Evolutionary conservation across 164 flowering plant species (phyloP).

Genomic region (Nymphaea colorata): DNA sequence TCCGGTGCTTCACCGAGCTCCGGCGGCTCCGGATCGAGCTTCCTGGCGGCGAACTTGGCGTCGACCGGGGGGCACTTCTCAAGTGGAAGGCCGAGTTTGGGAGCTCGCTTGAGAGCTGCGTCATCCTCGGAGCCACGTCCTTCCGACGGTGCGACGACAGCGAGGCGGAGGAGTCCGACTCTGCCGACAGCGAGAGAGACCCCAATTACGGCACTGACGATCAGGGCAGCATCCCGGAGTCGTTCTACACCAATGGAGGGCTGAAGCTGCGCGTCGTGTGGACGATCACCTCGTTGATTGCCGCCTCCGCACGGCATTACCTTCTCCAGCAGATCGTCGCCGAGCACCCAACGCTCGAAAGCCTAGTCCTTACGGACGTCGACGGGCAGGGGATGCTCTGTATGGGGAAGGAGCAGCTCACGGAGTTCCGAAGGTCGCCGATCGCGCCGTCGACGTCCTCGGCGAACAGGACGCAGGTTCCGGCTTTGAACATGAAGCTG

Average conservation of each 20-base stretch:
- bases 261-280: constrained; percentile 41
- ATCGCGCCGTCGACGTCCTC: constrained; percentile 74
- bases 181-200: background rate
- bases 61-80: constrained; percentile 27
- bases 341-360: constrained; percentile 68
- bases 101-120: constrained; percentile 27
- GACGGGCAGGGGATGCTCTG: constrained; percentile 85
- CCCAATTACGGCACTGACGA: background rate
- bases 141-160: background rate
- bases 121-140: constrained; percentile 22
- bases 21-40: constrained; percentile 29
- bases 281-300: constrained; percentile 83
- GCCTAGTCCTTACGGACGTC: constrained; percentile 60
- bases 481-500: constrained; percentile 74
- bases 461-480: constrained; percentile 69
- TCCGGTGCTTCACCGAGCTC: constrained; percentile 28
- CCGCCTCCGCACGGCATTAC: constrained; percentile 84
- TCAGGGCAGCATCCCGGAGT: constrained; percentile 2
- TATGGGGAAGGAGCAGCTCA: constrained; percentile 77
- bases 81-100: constrained; percentile 48
- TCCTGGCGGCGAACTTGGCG: constrained; percentile 31
- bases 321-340: constrained; percentile 74
- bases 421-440: constrained; percentile 81
- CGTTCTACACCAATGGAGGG: constrained; percentile 4
- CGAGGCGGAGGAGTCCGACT: background rate